Evolutionary conservation across 306 rosid genomes (phyloP).

Genomic region (Senna siamea): DNA sequence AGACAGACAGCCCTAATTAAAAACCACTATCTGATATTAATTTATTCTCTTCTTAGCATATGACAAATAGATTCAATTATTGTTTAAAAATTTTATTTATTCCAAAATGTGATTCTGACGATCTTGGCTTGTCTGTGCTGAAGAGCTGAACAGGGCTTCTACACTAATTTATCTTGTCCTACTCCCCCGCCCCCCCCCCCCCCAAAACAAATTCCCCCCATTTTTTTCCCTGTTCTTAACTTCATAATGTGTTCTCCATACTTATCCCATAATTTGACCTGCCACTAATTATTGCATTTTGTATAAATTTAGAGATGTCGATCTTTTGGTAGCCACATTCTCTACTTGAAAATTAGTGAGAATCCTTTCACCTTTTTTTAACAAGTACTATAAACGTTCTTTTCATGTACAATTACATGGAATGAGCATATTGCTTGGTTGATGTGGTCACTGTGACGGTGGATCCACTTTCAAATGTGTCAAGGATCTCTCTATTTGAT

Average conservation of each 20-base stretch:
- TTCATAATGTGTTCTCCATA: neutral
- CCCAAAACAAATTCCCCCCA: neutral
- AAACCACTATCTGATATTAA: too few species aligned
- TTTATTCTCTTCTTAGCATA: too few species aligned
- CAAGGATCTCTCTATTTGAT: constrained; percentile 15
- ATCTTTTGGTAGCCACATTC: neutral
- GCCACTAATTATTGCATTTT: neutral
- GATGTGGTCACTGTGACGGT: neutral
- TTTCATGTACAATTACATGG: neutral
- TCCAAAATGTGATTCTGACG: too few species aligned
- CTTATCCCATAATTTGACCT: neutral
- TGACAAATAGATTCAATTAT: too few species aligned
- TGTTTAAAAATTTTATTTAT: too few species aligned
- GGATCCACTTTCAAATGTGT: neutral
- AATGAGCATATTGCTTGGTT: constrained; percentile 1
- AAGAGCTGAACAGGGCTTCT: too few species aligned
- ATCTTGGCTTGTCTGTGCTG: too few species aligned
- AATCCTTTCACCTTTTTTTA: neutral
- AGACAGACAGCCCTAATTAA: too few species aligned
- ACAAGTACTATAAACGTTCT: neutral
- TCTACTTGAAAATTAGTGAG: neutral
- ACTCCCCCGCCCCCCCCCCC: too few species aligned
- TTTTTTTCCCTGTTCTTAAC: neutral
- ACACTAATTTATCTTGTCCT: too few species aligned
- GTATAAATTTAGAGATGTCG: neutral